phyloP scores from a whole-genome alignment of 1,284 basidiomycete species.

The Cutaneotrichosporon sp. region DNA sequence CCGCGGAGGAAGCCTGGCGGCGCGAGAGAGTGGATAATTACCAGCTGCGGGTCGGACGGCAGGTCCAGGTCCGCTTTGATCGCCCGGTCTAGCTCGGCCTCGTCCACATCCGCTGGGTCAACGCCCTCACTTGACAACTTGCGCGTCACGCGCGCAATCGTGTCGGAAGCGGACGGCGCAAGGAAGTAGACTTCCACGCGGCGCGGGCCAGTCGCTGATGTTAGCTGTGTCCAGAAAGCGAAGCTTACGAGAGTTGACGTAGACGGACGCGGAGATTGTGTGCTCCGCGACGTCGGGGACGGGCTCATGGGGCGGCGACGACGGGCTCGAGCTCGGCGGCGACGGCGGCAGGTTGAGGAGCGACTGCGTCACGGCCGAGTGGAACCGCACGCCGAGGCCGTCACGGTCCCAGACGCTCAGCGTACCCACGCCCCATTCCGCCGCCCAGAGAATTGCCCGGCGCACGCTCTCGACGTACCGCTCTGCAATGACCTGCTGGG shows the following conservation, averaged over 20 bases:
- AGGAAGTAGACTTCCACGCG: conserved; percentile 18
- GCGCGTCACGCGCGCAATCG: conserved; percentile 13
- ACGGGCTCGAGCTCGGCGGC: conserved; percentile 4
- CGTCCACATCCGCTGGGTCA: conserved; percentile 5
- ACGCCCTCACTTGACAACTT: conserved; percentile 9
- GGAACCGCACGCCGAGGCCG: conserved; percentile 11
- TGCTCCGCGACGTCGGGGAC: background rate
- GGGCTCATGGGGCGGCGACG: background rate
- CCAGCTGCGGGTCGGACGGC: conserved; percentile 28
- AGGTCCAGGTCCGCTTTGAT: conserved; percentile 19
- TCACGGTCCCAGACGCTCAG: conserved; percentile 31
- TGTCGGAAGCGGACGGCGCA: conserved; percentile 13
- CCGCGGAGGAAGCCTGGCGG: conserved; percentile 18
- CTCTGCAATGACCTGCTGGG: conserved; percentile 3
- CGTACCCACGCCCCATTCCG: conserved; percentile 27
- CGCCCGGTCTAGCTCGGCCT: conserved; percentile 15
- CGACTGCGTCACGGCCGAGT: conserved; percentile 6
- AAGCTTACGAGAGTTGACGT: conserved; percentile 11
- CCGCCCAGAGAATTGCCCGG: conserved; percentile 28
- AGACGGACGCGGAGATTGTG: conserved; percentile 12
- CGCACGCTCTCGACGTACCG: conserved; percentile 26
- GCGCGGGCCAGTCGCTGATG: conserved; percentile 9
- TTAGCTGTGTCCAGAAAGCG: background rate
- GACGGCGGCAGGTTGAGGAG: conserved; percentile 19
- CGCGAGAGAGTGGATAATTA: conserved; percentile 30